Evolutionary conservation across 306 rosid species (phyloP).

Genomic region (Cicer judaicum): DNA sequence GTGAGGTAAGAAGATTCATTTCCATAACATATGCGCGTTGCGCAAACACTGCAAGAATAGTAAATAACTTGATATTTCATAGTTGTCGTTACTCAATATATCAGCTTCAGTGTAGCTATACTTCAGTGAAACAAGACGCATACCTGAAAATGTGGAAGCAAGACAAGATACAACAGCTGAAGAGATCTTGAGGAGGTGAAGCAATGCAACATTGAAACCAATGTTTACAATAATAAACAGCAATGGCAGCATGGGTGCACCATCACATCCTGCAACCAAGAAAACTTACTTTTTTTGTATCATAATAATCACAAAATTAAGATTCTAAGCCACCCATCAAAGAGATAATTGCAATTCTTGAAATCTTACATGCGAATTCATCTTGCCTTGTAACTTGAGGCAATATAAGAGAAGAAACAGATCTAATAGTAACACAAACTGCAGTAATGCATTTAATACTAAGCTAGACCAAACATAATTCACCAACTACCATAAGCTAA

Average conservation of each 20-base stretch:
- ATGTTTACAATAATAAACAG: conserved; percentile 56
- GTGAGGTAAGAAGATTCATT: neutral
- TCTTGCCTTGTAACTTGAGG: conserved; percentile 16
- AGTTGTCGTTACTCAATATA: neutral
- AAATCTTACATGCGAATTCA: conserved; percentile 19
- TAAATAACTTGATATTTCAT: neutral
- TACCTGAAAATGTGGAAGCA: conserved; percentile 93
- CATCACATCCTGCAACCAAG: conserved; percentile 58
- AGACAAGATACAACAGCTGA: conserved; percentile 90
- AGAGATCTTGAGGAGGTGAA: conserved; percentile 87
- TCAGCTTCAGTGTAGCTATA: neutral
- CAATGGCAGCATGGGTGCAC: conserved; percentile 60
- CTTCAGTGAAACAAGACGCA: conserved; percentile 13
- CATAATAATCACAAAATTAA: conserved; percentile 9
- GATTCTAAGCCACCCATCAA: conserved; percentile 23
- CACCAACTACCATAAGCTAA: conserved; percentile 4
- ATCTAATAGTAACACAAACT: neutral
- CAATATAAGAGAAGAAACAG: conserved; percentile 7
- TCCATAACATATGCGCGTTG: neutral
- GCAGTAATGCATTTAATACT: conserved; percentile 14
- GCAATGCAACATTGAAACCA: conserved; percentile 75
- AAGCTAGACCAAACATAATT: neutral
- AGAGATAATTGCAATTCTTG: conserved; percentile 25
- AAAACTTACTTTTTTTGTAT: neutral
- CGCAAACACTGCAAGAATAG: neutral